These are phyloP conservation scores for Neofusicoccum umdonicola DNA, from an alignment of 2,329 filamentous ascomycete species.

Conservation along the genomic window DNA sequence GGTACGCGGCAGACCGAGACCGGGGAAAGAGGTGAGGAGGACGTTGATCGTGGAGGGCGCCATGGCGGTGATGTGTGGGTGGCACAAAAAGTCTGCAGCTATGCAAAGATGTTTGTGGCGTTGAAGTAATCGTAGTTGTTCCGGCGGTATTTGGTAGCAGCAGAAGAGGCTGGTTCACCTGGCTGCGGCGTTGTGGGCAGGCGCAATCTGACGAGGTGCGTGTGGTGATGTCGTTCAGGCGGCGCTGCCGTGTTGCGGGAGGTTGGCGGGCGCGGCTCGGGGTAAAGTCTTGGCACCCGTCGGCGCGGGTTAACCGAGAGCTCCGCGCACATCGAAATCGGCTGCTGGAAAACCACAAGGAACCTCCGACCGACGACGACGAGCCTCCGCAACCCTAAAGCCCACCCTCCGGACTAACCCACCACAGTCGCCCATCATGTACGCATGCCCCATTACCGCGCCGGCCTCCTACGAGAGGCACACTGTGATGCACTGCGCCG, in stretches of 20 bases:
- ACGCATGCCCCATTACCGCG: not conserved
- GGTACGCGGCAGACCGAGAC: slow-evolving; percentile 78
- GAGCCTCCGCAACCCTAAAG: slow-evolving; percentile 10
- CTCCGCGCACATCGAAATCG: slow-evolving; percentile 9
- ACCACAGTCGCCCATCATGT: slow-evolving; percentile 19
- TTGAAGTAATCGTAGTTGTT: not conserved
- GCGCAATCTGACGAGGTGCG: too few species aligned
- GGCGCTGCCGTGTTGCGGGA: not conserved
- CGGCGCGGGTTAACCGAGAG: slow-evolving; percentile 13
- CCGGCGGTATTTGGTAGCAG: not conserved
- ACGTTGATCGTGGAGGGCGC: slow-evolving; percentile 66
- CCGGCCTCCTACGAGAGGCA: not conserved
- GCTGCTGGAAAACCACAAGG: slow-evolving; percentile 8
- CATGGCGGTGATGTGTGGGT: slow-evolving; percentile 46
- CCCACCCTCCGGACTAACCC: slow-evolving; percentile 14
- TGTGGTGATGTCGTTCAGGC: not conserved
- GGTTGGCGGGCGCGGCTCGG: not conserved
- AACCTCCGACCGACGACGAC: slow-evolving; percentile 17
- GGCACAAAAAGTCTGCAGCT: not conserved
- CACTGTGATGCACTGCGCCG: not conserved
- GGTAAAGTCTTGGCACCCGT: not conserved
- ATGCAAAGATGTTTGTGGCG: too few species aligned
- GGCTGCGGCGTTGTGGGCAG: too few species aligned
- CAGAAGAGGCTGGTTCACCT: not conserved
- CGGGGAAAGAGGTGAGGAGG: slow-evolving; percentile 79